These are phyloP conservation scores for Stipa capillata DNA, from an alignment of 176 grass and related monocot genomes.

Conservation along the genomic window DNA sequence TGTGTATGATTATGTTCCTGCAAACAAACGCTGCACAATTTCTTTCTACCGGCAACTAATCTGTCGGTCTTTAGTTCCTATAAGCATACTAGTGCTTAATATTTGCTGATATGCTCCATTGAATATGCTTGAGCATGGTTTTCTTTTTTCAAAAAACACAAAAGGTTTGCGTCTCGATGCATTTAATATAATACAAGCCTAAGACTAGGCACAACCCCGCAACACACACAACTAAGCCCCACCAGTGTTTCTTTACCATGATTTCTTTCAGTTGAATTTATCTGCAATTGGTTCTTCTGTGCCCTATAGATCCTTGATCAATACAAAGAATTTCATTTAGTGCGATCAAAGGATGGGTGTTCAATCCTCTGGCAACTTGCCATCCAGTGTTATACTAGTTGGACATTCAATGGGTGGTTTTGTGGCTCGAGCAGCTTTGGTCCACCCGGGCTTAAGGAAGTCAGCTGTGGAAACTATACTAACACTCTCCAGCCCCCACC, in stretches of 20 bases:
- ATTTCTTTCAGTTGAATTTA: too few relatives aligned
- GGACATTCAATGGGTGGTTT: conserved; percentile 99
- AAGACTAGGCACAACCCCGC: too few relatives aligned
- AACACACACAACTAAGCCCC: too few relatives aligned
- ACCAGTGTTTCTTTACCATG: too few relatives aligned
- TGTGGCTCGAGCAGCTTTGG: conserved; percentile 87
- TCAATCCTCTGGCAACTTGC: conserved; percentile 44
- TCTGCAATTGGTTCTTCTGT: conserved; percentile 8
- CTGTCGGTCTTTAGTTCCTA: neutral
- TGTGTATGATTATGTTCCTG: neutral
- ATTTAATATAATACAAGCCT: too few relatives aligned
- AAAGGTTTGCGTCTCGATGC: too few relatives aligned
- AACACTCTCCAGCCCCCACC: conserved; percentile 96
- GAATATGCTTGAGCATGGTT: too few relatives aligned
- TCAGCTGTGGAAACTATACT: conserved; percentile 79
- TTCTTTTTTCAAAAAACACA: too few relatives aligned
- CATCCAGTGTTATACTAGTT: conserved; percentile 83
- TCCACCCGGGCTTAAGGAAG: conserved; percentile 70
- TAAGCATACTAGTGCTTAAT: neutral
- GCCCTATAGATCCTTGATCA: conserved; percentile 82
- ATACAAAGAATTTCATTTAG: conserved; percentile 75
- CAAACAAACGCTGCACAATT: neutral
- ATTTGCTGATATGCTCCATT: neutral
- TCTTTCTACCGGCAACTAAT: neutral
- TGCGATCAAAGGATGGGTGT: conserved; percentile 49